Conservation (phyloP, 768 basidiomycete species). For the Leucocoprinus leucothites region DNA sequence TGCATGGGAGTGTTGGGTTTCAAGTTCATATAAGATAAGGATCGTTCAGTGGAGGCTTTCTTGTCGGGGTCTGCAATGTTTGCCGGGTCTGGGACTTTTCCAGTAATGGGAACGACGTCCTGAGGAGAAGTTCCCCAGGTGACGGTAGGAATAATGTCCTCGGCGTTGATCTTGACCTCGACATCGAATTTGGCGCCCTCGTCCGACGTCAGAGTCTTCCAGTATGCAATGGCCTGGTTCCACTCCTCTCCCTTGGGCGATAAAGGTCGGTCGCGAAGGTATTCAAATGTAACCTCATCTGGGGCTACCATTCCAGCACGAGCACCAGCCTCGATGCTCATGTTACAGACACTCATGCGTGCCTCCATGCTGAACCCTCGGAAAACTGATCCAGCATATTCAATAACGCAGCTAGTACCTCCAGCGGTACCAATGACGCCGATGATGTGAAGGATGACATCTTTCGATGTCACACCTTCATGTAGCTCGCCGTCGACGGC, state of each 20-base stretch:
- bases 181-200: slow-evolving; percentile 83
- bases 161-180: slow-evolving; percentile 75
- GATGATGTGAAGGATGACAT: slow-evolving; percentile 91
- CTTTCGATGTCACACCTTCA: slow-evolving; percentile 86
- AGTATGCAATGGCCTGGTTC: slow-evolving; percentile 84
- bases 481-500: slow-evolving; percentile 78
- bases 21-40: slow-evolving; percentile 87
- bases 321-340: slow-evolving; percentile 94
- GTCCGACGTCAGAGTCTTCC: slow-evolving; percentile 77
- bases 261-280: slow-evolving; percentile 78
- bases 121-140: slow-evolving; percentile 95
- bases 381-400: slow-evolving; percentile 88
- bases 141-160: slow-evolving; percentile 85
- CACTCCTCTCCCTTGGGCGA: slow-evolving; percentile 82
- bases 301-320: slow-evolving; percentile 93
- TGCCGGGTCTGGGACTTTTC: slow-evolving; percentile 73
- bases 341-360: slow-evolving; percentile 89
- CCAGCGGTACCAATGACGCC: slow-evolving; percentile 92
- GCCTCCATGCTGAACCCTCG: slow-evolving; percentile 87
- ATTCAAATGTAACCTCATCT: slow-evolving; percentile 82
- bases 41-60: slow-evolving; percentile 67
- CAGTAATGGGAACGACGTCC: slow-evolving; percentile 82
- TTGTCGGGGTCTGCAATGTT: slow-evolving; percentile 61
- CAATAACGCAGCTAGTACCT: slow-evolving; percentile 88
- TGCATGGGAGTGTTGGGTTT: slow-evolving; percentile 75